These are phyloP conservation scores for Funneliformis geosporum DNA, from an alignment of 192 early-diverging fungal genomes.

Conservation along the genomic window DNA sequence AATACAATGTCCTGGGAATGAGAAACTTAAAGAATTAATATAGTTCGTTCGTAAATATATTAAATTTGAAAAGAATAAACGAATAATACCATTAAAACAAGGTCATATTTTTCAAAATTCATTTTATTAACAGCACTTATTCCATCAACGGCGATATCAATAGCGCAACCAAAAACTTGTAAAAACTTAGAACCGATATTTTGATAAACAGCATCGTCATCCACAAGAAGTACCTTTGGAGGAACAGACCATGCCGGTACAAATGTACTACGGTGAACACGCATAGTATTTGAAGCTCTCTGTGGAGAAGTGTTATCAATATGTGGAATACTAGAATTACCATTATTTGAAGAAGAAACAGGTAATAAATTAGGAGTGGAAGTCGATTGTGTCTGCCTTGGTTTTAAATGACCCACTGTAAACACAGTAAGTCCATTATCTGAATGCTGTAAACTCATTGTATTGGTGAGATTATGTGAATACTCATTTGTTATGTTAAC, in stretches of 20 bases:
- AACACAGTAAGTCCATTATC: conserved; percentile 23
- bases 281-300: conserved; percentile 32
- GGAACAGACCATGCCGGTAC: conserved; percentile 52
- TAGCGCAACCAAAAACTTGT: conserved; percentile 65
- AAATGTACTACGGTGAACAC: conserved; percentile 35
- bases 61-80: neutral
- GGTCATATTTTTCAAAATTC: conserved; percentile 66
- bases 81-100: conserved; percentile 66
- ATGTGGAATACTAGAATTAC: neutral
- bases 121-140: conserved; percentile 62
- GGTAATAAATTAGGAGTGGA: neutral
- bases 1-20: conserved; percentile 27
- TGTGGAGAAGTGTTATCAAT: neutral
- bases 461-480: neutral
- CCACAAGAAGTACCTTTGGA: conserved; percentile 66
- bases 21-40: conserved; percentile 17
- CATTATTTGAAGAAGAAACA: neutral
- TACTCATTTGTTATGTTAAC: neutral
- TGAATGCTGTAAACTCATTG: neutral
- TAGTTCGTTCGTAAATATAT: neutral
- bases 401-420: conserved; percentile 35
- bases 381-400: conserved; percentile 21
- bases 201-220: conserved; percentile 68
- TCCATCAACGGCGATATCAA: conserved; percentile 72
- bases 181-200: conserved; percentile 55